Percentiles rank a stretch among this genome's conserved stretches.
Conservation (phyloP, 2,329 filamentous ascomycete species). For the Thelonectria discophora region DNA sequence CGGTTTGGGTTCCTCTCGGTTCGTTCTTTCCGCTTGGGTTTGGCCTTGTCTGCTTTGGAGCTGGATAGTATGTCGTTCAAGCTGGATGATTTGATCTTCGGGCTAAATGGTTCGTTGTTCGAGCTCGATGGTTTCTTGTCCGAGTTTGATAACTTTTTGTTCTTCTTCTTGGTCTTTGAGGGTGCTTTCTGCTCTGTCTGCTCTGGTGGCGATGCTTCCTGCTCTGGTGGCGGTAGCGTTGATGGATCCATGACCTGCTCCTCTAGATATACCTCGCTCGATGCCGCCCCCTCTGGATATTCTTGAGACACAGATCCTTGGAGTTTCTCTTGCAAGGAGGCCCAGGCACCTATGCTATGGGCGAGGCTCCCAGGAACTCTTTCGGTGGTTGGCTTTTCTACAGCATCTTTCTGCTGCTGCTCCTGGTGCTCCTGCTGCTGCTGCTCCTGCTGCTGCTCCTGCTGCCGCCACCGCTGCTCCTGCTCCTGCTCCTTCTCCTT, state of each 20-base stretch:
- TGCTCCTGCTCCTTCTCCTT: too few species aligned
- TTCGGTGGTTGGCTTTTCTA: not conserved
- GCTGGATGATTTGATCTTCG: too few species aligned
- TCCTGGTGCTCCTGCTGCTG: too few species aligned
- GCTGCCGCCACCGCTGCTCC: too few species aligned
- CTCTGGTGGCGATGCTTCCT: not conserved
- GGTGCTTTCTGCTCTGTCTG: not conserved
- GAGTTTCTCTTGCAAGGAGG: conserved; percentile 42
- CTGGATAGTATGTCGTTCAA: not conserved
- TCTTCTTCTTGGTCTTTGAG: not conserved
- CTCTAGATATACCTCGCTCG: not conserved
- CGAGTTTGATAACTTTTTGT: too few species aligned
- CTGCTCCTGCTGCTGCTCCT: not conserved
- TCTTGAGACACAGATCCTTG: conserved; percentile 15
- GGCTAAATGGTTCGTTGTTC: too few species aligned
- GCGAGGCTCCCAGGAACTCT: not conserved
- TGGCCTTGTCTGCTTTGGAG: not conserved
- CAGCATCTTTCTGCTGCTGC: not conserved
- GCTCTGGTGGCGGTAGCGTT: too few species aligned
- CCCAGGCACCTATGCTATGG: conserved; percentile 38
- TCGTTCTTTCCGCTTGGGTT: not conserved
- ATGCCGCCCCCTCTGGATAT: too few species aligned
- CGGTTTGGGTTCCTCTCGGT: conserved; percentile 1
- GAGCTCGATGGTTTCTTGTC: not conserved
- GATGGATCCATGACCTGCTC: not conserved